Percentiles rank a stretch among this genome's conserved stretches.
phyloP scores from a whole-genome alignment of 352 stramenopile species.

The Pythium plurisporium region DNA sequence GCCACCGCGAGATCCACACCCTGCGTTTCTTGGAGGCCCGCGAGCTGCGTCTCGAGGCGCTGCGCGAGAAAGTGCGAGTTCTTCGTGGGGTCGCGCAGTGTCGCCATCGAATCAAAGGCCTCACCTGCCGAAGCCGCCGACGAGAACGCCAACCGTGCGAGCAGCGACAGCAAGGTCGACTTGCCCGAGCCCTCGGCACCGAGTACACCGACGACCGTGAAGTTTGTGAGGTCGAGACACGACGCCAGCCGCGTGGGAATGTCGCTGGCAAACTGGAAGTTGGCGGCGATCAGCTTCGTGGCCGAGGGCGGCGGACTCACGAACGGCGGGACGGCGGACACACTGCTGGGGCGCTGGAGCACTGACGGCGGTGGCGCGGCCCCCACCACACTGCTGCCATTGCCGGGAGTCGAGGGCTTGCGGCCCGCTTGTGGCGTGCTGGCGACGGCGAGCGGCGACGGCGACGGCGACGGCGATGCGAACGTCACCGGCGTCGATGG shows the following conservation, averaged over 20 bases:
- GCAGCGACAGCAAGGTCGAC: conserved; percentile 60
- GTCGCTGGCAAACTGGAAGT: conserved; percentile 59
- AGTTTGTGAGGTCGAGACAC: conserved; percentile 67
- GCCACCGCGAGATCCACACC: conserved; percentile 56
- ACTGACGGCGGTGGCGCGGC: background rate
- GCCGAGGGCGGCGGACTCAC: conserved; percentile 22
- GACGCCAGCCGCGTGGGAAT: conserved; percentile 40
- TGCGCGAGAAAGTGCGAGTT: conserved; percentile 34
- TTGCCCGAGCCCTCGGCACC: conserved; percentile 70
- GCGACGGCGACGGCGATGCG: background rate
- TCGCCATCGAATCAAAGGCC: background rate
- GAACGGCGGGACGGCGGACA: background rate
- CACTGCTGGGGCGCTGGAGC: background rate
- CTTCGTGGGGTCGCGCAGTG: background rate
- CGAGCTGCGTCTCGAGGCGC: conserved; percentile 32
- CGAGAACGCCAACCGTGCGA: conserved; percentile 16
- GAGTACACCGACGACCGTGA: conserved; percentile 62
- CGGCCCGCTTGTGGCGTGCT: background rate
- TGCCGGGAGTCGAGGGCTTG: conserved; percentile 2
- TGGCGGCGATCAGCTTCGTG: conserved; percentile 55
- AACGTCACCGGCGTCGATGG: background rate
- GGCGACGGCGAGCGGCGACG: background rate
- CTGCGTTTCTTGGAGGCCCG: conserved; percentile 36
- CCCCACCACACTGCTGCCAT: too few species aligned
- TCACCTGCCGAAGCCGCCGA: background rate